These are phyloP conservation scores for Pseudocercospora vitis DNA, from an alignment of 2,329 filamentous ascomycete species.

Conservation along the genomic window DNA sequence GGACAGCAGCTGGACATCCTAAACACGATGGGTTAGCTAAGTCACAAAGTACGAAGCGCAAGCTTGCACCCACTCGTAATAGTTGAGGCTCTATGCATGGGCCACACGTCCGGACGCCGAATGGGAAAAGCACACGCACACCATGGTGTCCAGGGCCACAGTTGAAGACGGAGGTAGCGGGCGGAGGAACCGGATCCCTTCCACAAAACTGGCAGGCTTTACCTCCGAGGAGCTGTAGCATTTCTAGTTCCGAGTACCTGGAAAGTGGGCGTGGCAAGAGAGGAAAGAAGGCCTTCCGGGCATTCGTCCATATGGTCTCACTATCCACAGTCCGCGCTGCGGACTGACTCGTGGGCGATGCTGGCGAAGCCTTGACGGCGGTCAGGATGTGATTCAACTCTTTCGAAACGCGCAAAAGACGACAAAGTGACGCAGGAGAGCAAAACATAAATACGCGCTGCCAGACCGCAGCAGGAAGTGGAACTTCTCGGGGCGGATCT, in stretches of 20 bases:
- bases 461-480: constrained; percentile 32
- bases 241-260: constrained; percentile 67
- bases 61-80: constrained; percentile 60
- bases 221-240: constrained; percentile 71
- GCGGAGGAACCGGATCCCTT: constrained; percentile 39
- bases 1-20: constrained; percentile 71
- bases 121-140: constrained; percentile 69
- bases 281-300: constrained; percentile 64
- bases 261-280: constrained; percentile 68
- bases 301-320: constrained; percentile 69
- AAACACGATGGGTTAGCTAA: constrained; percentile 17
- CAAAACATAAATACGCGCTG: constrained; percentile 38
- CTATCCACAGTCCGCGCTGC: constrained; percentile 50
- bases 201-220: constrained; percentile 68
- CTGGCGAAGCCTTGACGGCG: constrained; percentile 17
- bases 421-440: constrained; percentile 36
- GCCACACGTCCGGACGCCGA: constrained; percentile 66
- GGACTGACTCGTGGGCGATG: constrained; percentile 16
- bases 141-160: constrained; percentile 62
- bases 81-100: constrained; percentile 61
- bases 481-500: constrained; percentile 7
- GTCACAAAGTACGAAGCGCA: not conserved
- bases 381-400: constrained; percentile 35
- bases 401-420: constrained; percentile 36
- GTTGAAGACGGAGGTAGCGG: constrained; percentile 51